Evolutionary conservation across 2,329 filamentous ascomycete genomes (phyloP), one percentile per base, ranked within the genome.

Genomic region (Thelonectria blattea): DNA sequence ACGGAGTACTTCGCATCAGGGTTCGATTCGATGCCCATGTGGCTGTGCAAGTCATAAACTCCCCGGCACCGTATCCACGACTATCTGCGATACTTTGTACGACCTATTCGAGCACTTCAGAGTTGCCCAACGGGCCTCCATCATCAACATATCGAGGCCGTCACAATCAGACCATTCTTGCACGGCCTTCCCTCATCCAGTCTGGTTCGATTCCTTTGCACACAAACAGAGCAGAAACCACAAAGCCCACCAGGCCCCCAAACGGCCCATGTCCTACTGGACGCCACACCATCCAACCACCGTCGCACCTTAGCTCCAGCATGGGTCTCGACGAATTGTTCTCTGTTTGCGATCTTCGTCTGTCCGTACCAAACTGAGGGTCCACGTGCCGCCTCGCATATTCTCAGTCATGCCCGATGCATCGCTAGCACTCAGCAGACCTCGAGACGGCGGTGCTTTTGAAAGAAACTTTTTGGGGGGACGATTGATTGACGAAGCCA

Each of bases 111-210:
- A 52, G 39, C 32, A 37, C 45, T 20, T 49, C 18, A 34, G 27
- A 41, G 41, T n/a, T 43, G 56, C 58, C 58, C 45, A 62, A 56
- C 53, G 52, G 50, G 43, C 34, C 43, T 42, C 48, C 48, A 58
- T 39, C 58, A 58, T 54, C 46, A 65, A 56, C 41, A 27, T 60
- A 47, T 50, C 51, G 43, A 61, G 58, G 49, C 49, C 58, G 53
- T 69, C 68, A 65, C 60, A 67, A 70, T 70, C 68, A 65, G 64
- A 67, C 68, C 68, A 70, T 69, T 61, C 52, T 52, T 51, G 39
- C 15, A 49, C 63, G 55, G 54, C 66, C 65, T 70, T 52, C 14
- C 68, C 63, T 56, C 50, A 63, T 70, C 47, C 43, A 69, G 66
- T 37, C 45, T 68, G 65, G 65, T 41, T 48, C 39, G 22, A 27